These are phyloP conservation scores for Petrea volubilis DNA, from an alignment of 257 asterid species.

Conservation along the genomic window DNA sequence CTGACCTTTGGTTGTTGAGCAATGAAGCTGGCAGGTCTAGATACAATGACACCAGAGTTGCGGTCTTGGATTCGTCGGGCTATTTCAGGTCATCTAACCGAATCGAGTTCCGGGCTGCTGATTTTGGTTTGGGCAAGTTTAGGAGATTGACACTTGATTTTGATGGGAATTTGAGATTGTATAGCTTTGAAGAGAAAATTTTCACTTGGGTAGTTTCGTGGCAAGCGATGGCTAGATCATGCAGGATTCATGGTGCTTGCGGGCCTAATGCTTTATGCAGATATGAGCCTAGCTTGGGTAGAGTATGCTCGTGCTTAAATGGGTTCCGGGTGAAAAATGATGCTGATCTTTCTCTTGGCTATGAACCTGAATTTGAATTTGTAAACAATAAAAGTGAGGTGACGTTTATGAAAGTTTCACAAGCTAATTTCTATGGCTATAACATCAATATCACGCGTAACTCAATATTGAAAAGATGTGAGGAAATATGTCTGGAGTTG, in stretches of 20 bases:
- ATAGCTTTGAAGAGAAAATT: conserved; percentile 18
- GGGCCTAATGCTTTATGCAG: conserved; percentile 38
- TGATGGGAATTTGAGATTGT: conserved; percentile 38
- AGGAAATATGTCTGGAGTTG: not conserved
- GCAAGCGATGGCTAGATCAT: conserved; percentile 23
- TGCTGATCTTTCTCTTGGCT: conserved; percentile 38
- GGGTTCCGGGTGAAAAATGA: conserved; percentile 32
- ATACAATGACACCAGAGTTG: not conserved
- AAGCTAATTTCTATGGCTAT: not conserved
- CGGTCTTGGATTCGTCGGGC: not conserved
- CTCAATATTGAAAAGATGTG: not conserved
- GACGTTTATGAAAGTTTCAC: not conserved
- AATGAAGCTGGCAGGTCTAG: not conserved
- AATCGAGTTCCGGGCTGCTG: not conserved
- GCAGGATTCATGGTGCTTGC: conserved; percentile 38
- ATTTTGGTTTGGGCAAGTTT: not conserved
- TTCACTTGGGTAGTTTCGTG: conserved; percentile 36
- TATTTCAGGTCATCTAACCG: not conserved
- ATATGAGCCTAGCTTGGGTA: conserved; percentile 4
- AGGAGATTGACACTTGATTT: conserved; percentile 15
- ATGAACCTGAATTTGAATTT: conserved; percentile 14
- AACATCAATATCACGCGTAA: not conserved
- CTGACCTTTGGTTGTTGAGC: not conserved
- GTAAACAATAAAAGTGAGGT: not conserved
- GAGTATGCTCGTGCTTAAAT: conserved; percentile 33